Conservation (phyloP, 345 rosid genomes). For the Bretschneidera sinensis region DNA sequence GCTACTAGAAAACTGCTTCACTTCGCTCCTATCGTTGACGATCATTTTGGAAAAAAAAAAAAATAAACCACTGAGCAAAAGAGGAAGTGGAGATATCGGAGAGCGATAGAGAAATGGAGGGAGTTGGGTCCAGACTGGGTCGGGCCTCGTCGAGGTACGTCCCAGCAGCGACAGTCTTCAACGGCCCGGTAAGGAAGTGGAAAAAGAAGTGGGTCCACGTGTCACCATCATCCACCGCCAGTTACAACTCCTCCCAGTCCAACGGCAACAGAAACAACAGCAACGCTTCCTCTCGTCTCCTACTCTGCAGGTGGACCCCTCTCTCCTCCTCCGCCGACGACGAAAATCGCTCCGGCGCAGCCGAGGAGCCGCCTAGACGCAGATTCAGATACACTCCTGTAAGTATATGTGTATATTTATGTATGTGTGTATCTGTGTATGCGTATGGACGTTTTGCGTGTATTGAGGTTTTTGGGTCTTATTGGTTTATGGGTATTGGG, state of each 20-base stretch:
- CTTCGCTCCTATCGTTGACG: no score
- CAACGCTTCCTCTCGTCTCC: constrained; percentile 43
- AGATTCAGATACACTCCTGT: constrained; percentile 91
- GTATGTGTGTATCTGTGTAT: no score
- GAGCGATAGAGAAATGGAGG: constrained; percentile 50
- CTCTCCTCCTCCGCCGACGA: constrained; percentile 39
- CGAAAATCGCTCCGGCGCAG: constrained; percentile 23
- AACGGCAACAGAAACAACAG: constrained; percentile 32
- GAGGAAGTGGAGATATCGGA: no score
- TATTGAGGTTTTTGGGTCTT: constrained; percentile 5
- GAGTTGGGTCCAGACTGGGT: constrained; percentile 78
- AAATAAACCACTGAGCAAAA: no score
- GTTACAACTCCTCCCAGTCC: constrained; percentile 35
- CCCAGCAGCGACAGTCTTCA: constrained; percentile 62
- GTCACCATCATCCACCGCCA: constrained; percentile 36
- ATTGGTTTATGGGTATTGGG: background rate
- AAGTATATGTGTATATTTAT: no score
- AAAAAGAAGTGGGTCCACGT: constrained; percentile 98
- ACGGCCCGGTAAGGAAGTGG: constrained; percentile 94
- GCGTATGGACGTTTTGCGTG: background rate
- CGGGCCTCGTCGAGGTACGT: constrained; percentile 81
- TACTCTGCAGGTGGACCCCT: constrained; percentile 95
- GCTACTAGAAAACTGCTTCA: no score
- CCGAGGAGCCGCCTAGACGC: constrained; percentile 66
- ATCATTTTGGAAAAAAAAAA: no score